These are phyloP conservation scores for Ascoidea asiatica DNA, from an alignment of 805 yeast genomes.

Conservation along the genomic window DNA sequence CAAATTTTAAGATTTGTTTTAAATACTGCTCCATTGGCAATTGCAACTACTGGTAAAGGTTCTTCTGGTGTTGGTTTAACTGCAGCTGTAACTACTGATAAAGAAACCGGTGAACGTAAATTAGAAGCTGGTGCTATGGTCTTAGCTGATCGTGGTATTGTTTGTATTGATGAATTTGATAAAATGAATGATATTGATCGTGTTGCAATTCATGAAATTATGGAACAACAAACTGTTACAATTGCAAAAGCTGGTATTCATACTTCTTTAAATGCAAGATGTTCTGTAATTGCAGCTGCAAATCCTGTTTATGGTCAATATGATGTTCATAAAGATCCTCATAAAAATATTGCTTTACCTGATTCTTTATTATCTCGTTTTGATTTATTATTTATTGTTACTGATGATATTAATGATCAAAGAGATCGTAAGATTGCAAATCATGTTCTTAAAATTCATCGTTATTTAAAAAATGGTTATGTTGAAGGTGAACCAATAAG, in stretches of 20 bases:
- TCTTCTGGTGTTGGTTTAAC: slow-evolving; percentile 99
- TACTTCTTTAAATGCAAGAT: slow-evolving; percentile 89
- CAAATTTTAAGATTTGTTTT: slow-evolving; percentile 89
- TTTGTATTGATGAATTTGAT: slow-evolving; percentile 97
- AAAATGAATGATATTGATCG: slow-evolving; percentile 95
- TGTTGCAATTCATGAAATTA: slow-evolving; percentile 97
- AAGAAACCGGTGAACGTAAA: slow-evolving; percentile 93
- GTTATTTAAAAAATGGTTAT: slow-evolving; percentile 77
- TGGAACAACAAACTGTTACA: slow-evolving; percentile 98
- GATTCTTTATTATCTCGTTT: slow-evolving; percentile 95
- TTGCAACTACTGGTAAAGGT: slow-evolving; percentile 98
- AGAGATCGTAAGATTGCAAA: slow-evolving; percentile 83
- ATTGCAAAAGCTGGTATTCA: slow-evolving; percentile 98
- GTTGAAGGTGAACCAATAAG: slow-evolving; percentile 90
- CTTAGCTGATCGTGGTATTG: slow-evolving; percentile 91
- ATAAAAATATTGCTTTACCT: slow-evolving; percentile 90
- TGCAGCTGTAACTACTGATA: slow-evolving; percentile 94
- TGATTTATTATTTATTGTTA: slow-evolving; percentile 87
- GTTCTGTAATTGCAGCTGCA: slow-evolving; percentile 96
- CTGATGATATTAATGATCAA: slow-evolving; percentile 82
- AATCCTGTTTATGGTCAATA: slow-evolving; percentile 96
- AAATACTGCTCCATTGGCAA: slow-evolving; percentile 89
- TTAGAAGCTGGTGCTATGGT: slow-evolving; percentile 99
- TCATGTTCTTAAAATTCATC: slow-evolving; percentile 89
- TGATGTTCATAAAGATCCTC: slow-evolving; percentile 92